Base-by-base conservation (phyloP, 1,284 basidiomycete species). In the Pseudozyma hubeiensis region DNA sequence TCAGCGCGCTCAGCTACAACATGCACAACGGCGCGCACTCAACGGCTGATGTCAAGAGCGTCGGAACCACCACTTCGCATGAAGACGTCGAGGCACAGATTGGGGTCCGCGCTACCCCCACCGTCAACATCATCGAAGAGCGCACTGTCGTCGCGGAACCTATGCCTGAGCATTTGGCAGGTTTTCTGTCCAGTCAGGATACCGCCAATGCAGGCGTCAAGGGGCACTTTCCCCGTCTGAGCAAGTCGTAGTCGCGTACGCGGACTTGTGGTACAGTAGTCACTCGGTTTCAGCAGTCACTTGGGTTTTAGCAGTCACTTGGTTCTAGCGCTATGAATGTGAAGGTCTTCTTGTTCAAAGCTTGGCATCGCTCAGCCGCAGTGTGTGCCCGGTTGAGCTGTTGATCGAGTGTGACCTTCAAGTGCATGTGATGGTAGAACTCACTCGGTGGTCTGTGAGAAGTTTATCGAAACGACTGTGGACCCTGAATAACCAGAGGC, bases 141-240 rank as follows among this genome's bases (percentile, higher is more conserved):
- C 57, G 53, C 13, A 64, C 57, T 2, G 44, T 75, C 9, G 48
- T 49, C 24, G 29, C 31, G 19, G 67, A 75, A 37, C 53, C 59
- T n/a, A 75, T 75, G 72, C 66, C 72, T 4, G 66, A 64, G 7
- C 66, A 69, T n/a, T 53, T 75, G 39, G 49, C 35, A 0, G 64
- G 62, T 5, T 47, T 58, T 8, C 24, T 70, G 16, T 7, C 30
- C n/a, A 29, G 31, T 24, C 40, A 33, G 29, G 17, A 33, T 30
- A 7, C 17, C 10, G 10, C 19, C 30, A 10, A 16, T 16, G 17
- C 31, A 30, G 41, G 40, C 31, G 55, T 55, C 14, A 50, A 63
- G 35, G 55, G 51, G 5, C 65, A 68, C 35, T 68, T 62, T 44
- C 60, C 65, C 24, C 39, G 48, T 37, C 44, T 68, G 34, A 63